Evolutionary conservation across 2,329 filamentous ascomycete genomes (phyloP).

Genomic region (Aspergillus ruber): DNA sequence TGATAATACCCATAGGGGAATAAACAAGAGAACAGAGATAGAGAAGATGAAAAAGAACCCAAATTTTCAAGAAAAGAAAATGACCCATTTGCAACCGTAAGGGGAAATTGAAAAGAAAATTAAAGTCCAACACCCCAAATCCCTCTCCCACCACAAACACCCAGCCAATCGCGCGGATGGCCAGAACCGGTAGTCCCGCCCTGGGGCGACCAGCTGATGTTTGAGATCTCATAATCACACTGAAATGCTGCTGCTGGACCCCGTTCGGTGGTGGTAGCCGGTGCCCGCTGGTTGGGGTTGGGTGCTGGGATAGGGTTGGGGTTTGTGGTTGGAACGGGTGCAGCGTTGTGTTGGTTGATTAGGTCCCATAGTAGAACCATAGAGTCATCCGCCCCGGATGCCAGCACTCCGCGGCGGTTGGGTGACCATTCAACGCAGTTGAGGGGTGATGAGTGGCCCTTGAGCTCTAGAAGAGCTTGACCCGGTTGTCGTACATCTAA

Average conservation of each 20-base stretch:
- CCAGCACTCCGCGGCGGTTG: conserved; percentile 74
- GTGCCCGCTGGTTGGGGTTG: conserved; percentile 36
- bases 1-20: conserved; percentile 1
- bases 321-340: conserved; percentile 37
- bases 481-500: conserved; percentile 94
- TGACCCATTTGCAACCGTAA: too few relatives aligned
- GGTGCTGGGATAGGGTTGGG: conserved; percentile 19
- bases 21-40: background rate
- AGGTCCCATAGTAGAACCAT: conserved; percentile 86
- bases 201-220: conserved; percentile 43
- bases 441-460: conserved; percentile 75
- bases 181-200: conserved; percentile 28
- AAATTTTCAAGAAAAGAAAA: conserved; percentile 1
- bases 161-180: conserved; percentile 36
- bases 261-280: conserved; percentile 36
- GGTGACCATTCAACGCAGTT: conserved; percentile 98
- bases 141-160: conserved; percentile 41
- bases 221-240: conserved; percentile 42
- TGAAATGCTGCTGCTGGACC: conserved; percentile 42
- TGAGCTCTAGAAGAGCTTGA: conserved; percentile 86
- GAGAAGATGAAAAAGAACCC: background rate
- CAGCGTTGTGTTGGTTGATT: conserved; percentile 58
- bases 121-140: conserved; percentile 40
- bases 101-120: conserved; percentile 1
- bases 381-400: conserved; percentile 86